These are phyloP conservation scores for Candida yuanshanica DNA, from an alignment of 805 yeast genomes.

Conservation along the genomic window DNA sequence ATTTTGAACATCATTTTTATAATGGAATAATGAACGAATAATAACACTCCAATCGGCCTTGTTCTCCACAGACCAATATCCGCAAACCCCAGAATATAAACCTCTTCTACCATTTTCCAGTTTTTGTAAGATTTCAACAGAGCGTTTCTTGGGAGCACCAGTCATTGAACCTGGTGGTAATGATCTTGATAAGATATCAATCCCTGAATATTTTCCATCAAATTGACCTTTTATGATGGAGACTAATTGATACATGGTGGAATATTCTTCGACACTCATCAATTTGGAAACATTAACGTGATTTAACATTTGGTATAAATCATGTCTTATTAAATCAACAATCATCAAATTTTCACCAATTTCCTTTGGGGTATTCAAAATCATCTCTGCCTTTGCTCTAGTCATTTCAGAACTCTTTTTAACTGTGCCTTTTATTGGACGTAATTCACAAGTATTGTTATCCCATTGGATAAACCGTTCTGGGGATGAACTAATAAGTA, in stretches of 20 bases:
- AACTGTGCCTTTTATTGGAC: constrained; percentile 97
- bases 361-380: constrained; percentile 82
- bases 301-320: constrained; percentile 61
- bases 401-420: constrained; percentile 53
- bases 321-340: constrained; percentile 92
- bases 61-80: constrained; percentile 88
- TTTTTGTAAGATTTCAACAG: constrained; percentile 72
- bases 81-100: constrained; percentile 88
- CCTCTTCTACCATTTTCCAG: constrained; percentile 50
- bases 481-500: constrained; percentile 83
- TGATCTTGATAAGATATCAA: constrained; percentile 72
- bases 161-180: constrained; percentile 99
- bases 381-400: constrained; percentile 50
- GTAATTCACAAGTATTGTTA: constrained; percentile 54
- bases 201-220: constrained; percentile 45
- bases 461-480: constrained; percentile 88
- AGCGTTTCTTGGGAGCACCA: constrained; percentile 95
- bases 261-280: constrained; percentile 90
- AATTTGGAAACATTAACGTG: constrained; percentile 68
- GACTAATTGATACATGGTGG: constrained; percentile 86
- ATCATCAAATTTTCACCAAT: constrained; percentile 96
- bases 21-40: constrained; percentile 75
- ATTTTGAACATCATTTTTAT: constrained; percentile 39
- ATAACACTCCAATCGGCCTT: constrained; percentile 95
- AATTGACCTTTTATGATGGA: constrained; percentile 71